These are phyloP conservation scores for Fusarium camptoceras DNA, from an alignment of 2,329 filamentous ascomycete genomes.

Conservation along the genomic window DNA sequence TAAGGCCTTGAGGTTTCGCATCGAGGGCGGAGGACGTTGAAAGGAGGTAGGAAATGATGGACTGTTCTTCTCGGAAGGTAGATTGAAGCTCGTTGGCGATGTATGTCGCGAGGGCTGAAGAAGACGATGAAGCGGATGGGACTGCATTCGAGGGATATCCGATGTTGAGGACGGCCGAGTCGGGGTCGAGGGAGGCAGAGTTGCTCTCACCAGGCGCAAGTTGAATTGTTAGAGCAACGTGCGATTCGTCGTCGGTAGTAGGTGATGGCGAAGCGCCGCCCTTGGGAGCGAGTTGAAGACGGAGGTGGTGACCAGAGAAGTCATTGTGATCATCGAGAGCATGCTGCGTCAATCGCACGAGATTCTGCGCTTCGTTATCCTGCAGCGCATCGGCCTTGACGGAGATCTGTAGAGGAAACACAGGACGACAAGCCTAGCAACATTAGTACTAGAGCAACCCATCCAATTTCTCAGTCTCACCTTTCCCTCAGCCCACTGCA, in stretches of 20 bases:
- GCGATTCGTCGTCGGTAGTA: slow-evolving; percentile 55
- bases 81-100: slow-evolving; percentile 82
- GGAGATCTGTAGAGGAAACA: slow-evolving; percentile 86
- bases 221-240: slow-evolving; percentile 76
- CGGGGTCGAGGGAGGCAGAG: slow-evolving; percentile 73
- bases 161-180: slow-evolving; percentile 78
- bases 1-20: slow-evolving; percentile 58
- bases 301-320: slow-evolving; percentile 85
- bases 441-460: neutral
- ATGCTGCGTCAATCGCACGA: slow-evolving; percentile 85
- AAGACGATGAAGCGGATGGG: slow-evolving; percentile 74
- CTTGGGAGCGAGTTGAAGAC: slow-evolving; percentile 55
- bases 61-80: slow-evolving; percentile 88
- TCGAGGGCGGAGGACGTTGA: slow-evolving; percentile 65
- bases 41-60: slow-evolving; percentile 81
- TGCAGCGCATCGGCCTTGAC: slow-evolving; percentile 77
- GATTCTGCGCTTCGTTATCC: slow-evolving; percentile 74
- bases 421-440: slow-evolving; percentile 81
- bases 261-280: slow-evolving; percentile 32
- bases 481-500: slow-evolving; percentile 90
- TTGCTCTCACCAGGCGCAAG: slow-evolving; percentile 73
- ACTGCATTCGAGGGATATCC: slow-evolving; percentile 78
- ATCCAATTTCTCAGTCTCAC: slow-evolving; percentile 57
- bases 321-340: slow-evolving; percentile 88
- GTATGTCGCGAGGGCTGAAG: slow-evolving; percentile 79